Base-by-base conservation (phyloP, 495 filamentous ascomycete genomes). In the Podospora australis region DNA sequence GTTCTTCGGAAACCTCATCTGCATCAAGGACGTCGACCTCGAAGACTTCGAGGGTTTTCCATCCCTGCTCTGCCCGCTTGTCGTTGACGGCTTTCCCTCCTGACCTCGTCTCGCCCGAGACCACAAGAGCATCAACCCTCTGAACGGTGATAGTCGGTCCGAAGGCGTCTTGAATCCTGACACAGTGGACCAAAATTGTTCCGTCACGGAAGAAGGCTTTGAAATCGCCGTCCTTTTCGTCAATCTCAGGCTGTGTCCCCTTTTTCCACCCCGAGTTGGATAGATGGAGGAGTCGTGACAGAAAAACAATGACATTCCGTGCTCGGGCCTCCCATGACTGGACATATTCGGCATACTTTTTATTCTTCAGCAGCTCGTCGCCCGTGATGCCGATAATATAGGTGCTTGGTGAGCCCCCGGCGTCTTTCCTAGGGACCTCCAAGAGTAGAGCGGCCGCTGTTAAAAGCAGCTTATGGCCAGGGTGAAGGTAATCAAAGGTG, bases 401-500 rank as follows among this genome's bases (percentile, higher is more conserved):
- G 13, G 74, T 76, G 28, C 77, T 14, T 11, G 40, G 72, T 30
- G 65, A 57, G 16, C 54, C 39, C 3, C 62, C 10, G 8, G 49
- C 51, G 1, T 49, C 60, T 3, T 63, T 57, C 2, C 73, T 68
- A 2, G 79, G 75, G 14, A 77, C 63, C 10, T 78, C 69, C 5
- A 91, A 65, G 8, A 87, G 71, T 41, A 96, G 71, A 4, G 85
- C 83, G 7, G 82, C 85, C 56, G 90, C 90, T 6, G 90, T 91
- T 28, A 98, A 72, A 6, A 98, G 78, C 19, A 96, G 74, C 60
- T 96, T 96, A 71, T 98, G 92, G n/a, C 92, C 92, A 22, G 87
- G 78, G 61, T 97, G 92, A 29, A 98, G 79, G 67, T 97, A 88
- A 66, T 98, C 92, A 63, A 97, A 98, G 3, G 92, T 97, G 16